Evolutionary conservation across 2,329 filamentous ascomycete genomes (phyloP), one percentile per base, ranked within the genome.

Genomic region (Dichotomopilus funicola): DNA sequence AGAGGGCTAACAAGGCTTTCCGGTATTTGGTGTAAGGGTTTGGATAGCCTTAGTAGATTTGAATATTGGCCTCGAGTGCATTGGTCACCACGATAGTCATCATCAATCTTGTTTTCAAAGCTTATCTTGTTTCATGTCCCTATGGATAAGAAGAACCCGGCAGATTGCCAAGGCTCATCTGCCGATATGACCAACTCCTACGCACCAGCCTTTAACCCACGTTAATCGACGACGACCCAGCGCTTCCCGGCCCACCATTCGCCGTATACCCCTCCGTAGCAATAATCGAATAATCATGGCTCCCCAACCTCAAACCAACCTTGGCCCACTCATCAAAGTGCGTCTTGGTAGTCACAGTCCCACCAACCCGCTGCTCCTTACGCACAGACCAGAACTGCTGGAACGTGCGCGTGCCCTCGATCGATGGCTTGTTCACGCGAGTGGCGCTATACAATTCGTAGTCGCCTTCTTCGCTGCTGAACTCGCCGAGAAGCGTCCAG

Each of bases 311-410:
- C 67, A 80, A 67, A 3, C 79, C 78, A 31, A 68, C 63, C 59
- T 73, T 72, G 9, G 68, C 64, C 79, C 80, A 83, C 31, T 76
- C 77, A 59, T 77, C 72, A 59, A 81, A 82, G 67, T 82, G 79
- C 53, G 73, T 77, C 19, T 68, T 68, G 0, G 73, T 75, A 2
- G 74, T 79, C 50, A 84, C 75, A 1, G 76, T 78, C 1, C 81
- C 80, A 27, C 75, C 73, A 10, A 75, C 72, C 35, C 78, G 72
- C 70, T 81, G 76, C 53, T 67, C 70, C 49, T 71, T 70, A 45
- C 81, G 73, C 11, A 74, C 68, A 0, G 70, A 71, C 73, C 75
- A 80, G 65, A 75, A 82, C 69, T 81, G 78, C 65, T 73, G 70
- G 65, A 81, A 82, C 41, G 77, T 81, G 13, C 70, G 34, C 9